phyloP scores from a whole-genome alignment of 257 asterid genomes.

The Mentha longifolia region DNA sequence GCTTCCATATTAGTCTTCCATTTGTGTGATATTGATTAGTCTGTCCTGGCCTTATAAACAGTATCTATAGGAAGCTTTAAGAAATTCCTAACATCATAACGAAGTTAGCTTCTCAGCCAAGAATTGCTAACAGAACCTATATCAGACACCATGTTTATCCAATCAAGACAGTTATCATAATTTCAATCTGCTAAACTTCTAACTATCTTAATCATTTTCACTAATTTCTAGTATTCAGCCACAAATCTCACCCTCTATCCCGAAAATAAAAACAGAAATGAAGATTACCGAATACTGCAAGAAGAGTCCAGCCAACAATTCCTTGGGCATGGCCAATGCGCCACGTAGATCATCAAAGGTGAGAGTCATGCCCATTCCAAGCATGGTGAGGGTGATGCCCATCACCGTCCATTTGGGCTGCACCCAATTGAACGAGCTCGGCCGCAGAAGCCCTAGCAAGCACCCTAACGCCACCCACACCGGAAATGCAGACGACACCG shows the following conservation, averaged over 20 bases:
- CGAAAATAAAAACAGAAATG: neutral
- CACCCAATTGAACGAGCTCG: conserved; percentile 74
- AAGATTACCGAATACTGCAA: conserved; percentile 76
- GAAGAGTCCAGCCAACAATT: conserved; percentile 63
- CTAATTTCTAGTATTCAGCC: neutral
- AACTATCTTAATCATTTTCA: neutral
- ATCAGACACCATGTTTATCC: neutral
- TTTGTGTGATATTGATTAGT: neutral
- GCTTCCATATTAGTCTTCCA: neutral
- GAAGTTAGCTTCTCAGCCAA: neutral
- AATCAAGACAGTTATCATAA: neutral
- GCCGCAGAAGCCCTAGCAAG: conserved; percentile 68
- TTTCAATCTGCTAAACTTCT: neutral
- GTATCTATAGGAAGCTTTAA: neutral
- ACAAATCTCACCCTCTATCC: neutral
- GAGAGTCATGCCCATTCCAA: conserved; percentile 96
- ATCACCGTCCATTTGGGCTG: conserved; percentile 75
- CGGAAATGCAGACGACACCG: conserved; percentile 73
- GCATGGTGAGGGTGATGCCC: conserved; percentile 92
- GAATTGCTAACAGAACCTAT: neutral
- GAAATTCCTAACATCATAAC: neutral
- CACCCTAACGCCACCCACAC: conserved; percentile 92
- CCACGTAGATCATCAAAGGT: conserved; percentile 84
- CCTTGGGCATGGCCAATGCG: conserved; percentile 92
- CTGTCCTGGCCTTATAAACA: no score